Evolutionary conservation across 306 rosid genomes (phyloP).

Genomic region (Cotoneaster glaucophyllus): DNA sequence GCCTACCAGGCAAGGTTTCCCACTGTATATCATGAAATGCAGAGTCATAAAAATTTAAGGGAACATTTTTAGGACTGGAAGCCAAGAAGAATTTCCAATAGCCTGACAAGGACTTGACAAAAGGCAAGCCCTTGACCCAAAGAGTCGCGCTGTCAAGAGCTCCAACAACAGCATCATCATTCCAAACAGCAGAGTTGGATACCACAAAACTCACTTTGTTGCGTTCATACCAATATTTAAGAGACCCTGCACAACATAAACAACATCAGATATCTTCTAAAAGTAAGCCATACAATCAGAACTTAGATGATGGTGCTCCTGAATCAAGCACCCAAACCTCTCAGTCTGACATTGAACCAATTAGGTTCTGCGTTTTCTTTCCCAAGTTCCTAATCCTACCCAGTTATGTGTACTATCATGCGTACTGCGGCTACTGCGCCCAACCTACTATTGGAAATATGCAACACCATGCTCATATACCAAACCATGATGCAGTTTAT

Average conservation of each 20-base stretch:
- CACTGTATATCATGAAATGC: constrained; percentile 65
- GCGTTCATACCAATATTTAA: constrained; percentile 76
- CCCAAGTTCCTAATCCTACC: neutral
- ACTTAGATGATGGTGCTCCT: neutral
- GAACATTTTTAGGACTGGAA: constrained; percentile 55
- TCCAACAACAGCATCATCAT: constrained; percentile 66
- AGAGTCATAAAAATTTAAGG: constrained; percentile 48
- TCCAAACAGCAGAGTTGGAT: constrained; percentile 75
- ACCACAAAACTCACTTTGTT: constrained; percentile 64
- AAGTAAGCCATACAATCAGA: neutral
- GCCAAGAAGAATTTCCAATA: constrained; percentile 83
- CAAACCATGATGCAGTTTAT: neutral
- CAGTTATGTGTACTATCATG: neutral
- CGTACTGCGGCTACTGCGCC: neutral
- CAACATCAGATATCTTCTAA: neutral
- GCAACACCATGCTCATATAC: neutral
- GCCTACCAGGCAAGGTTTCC: constrained; percentile 71
- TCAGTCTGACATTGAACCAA: neutral
- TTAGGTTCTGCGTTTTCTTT: neutral
- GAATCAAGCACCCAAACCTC: neutral
- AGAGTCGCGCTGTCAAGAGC: constrained; percentile 75
- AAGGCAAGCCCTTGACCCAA: constrained; percentile 81
- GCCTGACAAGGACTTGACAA: constrained; percentile 79
- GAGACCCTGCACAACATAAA: constrained; percentile 49
- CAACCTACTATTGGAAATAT: neutral